Evolutionary conservation across 768 basidiomycete species (phyloP).

Genomic region (Podaxis rugospora): DNA sequence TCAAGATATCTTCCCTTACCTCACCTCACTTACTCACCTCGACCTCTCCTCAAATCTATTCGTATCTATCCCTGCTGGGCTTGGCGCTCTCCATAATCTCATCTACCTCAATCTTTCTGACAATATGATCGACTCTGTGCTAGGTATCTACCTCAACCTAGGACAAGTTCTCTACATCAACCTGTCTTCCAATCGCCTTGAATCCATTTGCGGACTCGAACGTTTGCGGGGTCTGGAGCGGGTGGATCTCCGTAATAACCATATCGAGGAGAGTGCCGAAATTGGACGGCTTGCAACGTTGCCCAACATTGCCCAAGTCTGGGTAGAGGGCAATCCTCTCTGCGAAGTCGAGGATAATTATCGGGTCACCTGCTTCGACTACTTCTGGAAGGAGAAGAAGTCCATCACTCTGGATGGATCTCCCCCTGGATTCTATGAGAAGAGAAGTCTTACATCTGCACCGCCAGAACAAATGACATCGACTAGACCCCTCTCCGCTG

Average conservation of each 20-base stretch:
- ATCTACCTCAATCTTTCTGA: constrained; percentile 91
- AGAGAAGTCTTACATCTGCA: constrained; percentile 45
- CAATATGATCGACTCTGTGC: constrained; percentile 96
- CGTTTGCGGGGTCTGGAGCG: constrained; percentile 81
- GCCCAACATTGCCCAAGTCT: constrained; percentile 76
- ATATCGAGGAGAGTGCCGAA: constrained; percentile 79
- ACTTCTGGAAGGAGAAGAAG: constrained; percentile 84
- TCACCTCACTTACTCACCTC: constrained; percentile 74
- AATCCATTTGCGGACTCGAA: constrained; percentile 94
- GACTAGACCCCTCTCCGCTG: constrained; percentile 40
- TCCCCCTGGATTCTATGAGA: constrained; percentile 68
- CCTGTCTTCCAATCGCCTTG: constrained; percentile 81
- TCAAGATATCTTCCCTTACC: constrained; percentile 55
- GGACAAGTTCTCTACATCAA: constrained; percentile 77
- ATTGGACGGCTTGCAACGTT: constrained; percentile 77
- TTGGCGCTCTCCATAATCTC: constrained; percentile 73
- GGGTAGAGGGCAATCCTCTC: constrained; percentile 84
- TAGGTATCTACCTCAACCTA: constrained; percentile 79
- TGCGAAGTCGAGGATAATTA: constrained; percentile 69
- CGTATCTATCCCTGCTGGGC: constrained; percentile 77
- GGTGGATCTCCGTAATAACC: constrained; percentile 78
- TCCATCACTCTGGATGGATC: constrained; percentile 72
- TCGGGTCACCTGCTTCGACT: constrained; percentile 74
- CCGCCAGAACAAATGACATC: constrained; percentile 51
- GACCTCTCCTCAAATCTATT: constrained; percentile 91